Evolutionary conservation across 2,329 filamentous ascomycete genomes (phyloP).

Genomic region (Ascochyta pisi): DNA sequence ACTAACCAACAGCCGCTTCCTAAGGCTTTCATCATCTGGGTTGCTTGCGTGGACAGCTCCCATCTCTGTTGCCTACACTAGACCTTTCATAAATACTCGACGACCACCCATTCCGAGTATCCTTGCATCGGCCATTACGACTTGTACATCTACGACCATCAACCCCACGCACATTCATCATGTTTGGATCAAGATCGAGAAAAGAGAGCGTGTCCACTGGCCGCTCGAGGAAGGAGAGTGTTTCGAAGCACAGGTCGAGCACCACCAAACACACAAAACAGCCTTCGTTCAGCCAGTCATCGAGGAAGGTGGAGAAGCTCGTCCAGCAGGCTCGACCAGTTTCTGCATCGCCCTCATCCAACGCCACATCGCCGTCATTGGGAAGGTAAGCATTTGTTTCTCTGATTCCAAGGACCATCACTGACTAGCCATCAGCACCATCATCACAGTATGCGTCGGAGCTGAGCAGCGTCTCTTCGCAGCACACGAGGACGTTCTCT

Average conservation of each 20-base stretch:
- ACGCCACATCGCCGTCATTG: constrained; percentile 45
- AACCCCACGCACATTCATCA: constrained; percentile 28
- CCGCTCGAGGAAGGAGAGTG: constrained; percentile 44
- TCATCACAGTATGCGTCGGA: constrained; percentile 83
- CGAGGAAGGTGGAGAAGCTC: constrained; percentile 44
- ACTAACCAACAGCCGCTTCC: constrained; percentile 40
- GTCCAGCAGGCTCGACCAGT: constrained; percentile 42
- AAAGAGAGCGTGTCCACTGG: constrained; percentile 45
- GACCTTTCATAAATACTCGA: constrained; percentile 38
- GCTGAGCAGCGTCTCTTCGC: constrained; percentile 86
- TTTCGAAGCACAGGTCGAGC: constrained; percentile 49
- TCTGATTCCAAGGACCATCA: neutral
- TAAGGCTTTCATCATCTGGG: constrained; percentile 30
- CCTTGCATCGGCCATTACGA: constrained; percentile 17
- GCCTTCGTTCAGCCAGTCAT: constrained; percentile 46
- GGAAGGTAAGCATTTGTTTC: constrained; percentile 40
- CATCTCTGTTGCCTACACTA: constrained; percentile 42
- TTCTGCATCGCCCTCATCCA: constrained; percentile 41
- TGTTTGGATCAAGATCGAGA: constrained; percentile 48
- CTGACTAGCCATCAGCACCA: constrained; percentile 54
- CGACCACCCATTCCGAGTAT: constrained; percentile 24
- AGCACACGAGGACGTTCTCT: constrained; percentile 85
- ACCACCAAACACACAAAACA: constrained; percentile 47
- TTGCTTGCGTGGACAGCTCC: constrained; percentile 35
- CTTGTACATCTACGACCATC: constrained; percentile 17